A percentile compares a stretch with the other conserved stretches of the same genome.
Conservation (phyloP, 2,329 filamentous ascomycete genomes). For the Bipolaris bicolor region DNA sequence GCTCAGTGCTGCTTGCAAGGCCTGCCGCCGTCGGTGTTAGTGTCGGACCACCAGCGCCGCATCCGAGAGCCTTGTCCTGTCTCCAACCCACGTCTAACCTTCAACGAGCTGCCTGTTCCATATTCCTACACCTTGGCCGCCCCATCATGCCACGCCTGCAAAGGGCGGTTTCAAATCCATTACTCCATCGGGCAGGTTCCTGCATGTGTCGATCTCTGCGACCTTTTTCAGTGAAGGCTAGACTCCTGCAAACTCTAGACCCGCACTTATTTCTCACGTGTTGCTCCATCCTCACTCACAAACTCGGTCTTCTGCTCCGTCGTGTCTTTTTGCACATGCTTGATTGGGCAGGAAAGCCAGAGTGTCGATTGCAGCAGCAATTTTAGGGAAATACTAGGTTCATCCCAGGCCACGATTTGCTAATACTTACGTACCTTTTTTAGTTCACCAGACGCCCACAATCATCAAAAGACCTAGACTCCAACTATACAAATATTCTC, state of each 20-base stretch:
- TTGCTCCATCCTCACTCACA: background rate
- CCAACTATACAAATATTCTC: background rate
- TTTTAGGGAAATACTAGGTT: background rate
- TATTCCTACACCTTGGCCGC: background rate
- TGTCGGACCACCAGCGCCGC: background rate
- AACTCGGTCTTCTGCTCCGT: background rate
- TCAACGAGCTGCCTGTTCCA: background rate
- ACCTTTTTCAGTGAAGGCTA: background rate
- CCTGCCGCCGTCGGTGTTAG: background rate
- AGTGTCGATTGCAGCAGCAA: background rate
- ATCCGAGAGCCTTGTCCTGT: background rate
- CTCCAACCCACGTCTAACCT: background rate
- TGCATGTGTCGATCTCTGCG: background rate
- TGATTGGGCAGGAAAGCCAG: background rate
- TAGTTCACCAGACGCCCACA: background rate
- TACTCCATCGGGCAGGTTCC: background rate
- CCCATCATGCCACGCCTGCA: background rate
- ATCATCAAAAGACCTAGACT: background rate
- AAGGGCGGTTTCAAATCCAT: background rate
- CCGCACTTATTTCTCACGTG: background rate
- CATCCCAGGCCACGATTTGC: background rate
- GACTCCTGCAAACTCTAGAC: background rate
- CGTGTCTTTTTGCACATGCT: background rate
- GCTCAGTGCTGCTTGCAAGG: slow-evolving; percentile 6
- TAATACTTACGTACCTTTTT: background rate